These are phyloP conservation scores for Aurifilum marmelostoma DNA, from an alignment of 2,329 filamentous ascomycete genomes.

Conservation along the genomic window DNA sequence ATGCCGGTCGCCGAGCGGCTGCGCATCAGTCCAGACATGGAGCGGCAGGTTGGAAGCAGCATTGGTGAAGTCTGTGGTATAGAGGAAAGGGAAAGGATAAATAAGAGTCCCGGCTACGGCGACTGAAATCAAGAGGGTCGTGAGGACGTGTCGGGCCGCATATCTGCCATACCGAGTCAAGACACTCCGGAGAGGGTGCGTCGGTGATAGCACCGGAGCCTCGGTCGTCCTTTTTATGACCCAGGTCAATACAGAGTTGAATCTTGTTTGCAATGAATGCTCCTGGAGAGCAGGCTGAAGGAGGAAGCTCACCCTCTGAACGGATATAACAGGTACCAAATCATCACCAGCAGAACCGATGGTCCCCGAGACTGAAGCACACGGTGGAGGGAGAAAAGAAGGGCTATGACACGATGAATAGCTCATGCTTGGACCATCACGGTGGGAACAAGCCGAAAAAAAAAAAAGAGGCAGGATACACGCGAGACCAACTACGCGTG, in stretches of 20 bases:
- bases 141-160: slow-evolving; percentile 73
- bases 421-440: slow-evolving; percentile 27
- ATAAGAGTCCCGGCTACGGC: slow-evolving; percentile 70
- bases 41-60: slow-evolving; percentile 73
- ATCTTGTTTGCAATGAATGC: slow-evolving; percentile 28
- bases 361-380: slow-evolving; percentile 17
- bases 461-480: slow-evolving; percentile 11
- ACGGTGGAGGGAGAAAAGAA: slow-evolving; percentile 6
- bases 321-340: slow-evolving; percentile 79
- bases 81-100: slow-evolving; percentile 77
- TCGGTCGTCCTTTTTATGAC: slow-evolving; percentile 66
- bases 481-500: slow-evolving; percentile 4
- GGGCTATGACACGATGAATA: slow-evolving; percentile 15
- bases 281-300: slow-evolving; percentile 15
- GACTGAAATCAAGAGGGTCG: slow-evolving; percentile 75
- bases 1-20: slow-evolving; percentile 59
- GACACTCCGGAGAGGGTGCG: slow-evolving; percentile 66
- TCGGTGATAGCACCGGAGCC: slow-evolving; percentile 65
- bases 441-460: slow-evolving; percentile 8
- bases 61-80: slow-evolving; percentile 71
- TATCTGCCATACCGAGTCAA: slow-evolving; percentile 72
- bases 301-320: slow-evolving; percentile 67
- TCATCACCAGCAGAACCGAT: slow-evolving; percentile 51
- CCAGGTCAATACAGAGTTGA: slow-evolving; percentile 14
- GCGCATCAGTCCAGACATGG: slow-evolving; percentile 80